Evolutionary conservation across 2,329 filamentous ascomycete species (phyloP).

Genomic region (Apiospora malaysiana): DNA sequence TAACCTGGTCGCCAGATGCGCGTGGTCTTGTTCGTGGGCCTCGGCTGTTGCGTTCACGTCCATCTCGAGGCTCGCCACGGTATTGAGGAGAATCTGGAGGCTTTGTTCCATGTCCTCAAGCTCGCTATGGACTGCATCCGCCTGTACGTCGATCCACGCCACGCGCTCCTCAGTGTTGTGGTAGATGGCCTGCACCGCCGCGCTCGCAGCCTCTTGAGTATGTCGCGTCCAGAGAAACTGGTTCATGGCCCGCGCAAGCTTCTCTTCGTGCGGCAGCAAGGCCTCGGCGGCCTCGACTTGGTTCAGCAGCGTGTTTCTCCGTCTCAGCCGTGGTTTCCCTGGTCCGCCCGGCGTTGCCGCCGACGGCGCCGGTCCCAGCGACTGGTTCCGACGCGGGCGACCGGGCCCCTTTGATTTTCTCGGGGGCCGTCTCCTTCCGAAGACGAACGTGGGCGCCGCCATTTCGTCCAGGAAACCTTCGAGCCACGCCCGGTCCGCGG

Average conservation of each 20-base stretch:
- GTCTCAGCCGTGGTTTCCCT: background rate
- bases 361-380: background rate
- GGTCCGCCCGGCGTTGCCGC: background rate
- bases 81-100: background rate
- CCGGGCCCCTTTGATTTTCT: background rate
- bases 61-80: background rate
- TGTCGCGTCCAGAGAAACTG: conserved; percentile 1
- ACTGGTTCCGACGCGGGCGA: background rate
- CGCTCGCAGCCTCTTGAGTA: background rate
- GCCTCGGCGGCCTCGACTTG: background rate
- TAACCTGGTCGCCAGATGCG: background rate
- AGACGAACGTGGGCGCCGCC: background rate
- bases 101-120: background rate
- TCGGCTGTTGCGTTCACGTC: background rate
- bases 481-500: background rate
- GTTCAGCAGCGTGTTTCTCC: background rate
- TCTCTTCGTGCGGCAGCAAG: background rate
- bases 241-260: background rate
- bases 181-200: background rate
- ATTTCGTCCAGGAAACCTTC: background rate
- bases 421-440: background rate
- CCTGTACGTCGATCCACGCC: background rate
- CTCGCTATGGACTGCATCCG: background rate
- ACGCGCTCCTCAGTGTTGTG: background rate
- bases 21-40: background rate